Evolutionary conservation across 2,329 filamentous ascomycete genomes (phyloP).

Genomic region (Thielaviopsis musarum): DNA sequence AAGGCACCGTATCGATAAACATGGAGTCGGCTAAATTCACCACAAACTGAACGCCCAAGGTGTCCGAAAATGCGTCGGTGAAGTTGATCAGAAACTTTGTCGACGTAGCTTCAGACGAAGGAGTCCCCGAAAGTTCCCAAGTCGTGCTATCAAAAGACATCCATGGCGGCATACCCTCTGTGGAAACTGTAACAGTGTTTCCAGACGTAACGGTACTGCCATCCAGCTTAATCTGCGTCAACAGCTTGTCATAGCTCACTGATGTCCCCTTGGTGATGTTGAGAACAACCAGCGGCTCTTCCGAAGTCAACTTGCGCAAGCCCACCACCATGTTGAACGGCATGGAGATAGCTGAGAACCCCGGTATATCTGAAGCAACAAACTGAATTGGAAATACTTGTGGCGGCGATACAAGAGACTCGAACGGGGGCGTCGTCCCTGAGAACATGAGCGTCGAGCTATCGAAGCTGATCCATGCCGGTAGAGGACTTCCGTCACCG

Average conservation of each 20-base stretch:
- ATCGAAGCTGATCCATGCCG: slow-evolving; percentile 73
- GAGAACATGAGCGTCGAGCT: slow-evolving; percentile 44
- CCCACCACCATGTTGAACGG: slow-evolving; percentile 58
- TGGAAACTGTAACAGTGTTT: slow-evolving; percentile 37
- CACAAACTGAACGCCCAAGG: slow-evolving; percentile 36
- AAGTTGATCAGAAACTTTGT: slow-evolving; percentile 47
- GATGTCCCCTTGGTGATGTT: slow-evolving; percentile 37
- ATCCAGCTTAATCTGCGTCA: slow-evolving; percentile 39
- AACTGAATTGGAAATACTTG: slow-evolving; percentile 57
- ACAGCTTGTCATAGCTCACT: slow-evolving; percentile 36
- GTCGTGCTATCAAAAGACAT: slow-evolving; percentile 45
- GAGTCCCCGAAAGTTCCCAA: slow-evolving; percentile 46
- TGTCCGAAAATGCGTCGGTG: slow-evolving; percentile 41
- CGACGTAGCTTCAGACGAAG: slow-evolving; percentile 39
- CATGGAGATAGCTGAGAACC: slow-evolving; percentile 51
- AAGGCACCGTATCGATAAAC: slow-evolving; percentile 22
- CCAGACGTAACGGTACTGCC: slow-evolving; percentile 28
- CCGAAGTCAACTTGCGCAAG: slow-evolving; percentile 50
- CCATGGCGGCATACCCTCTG: slow-evolving; percentile 47
- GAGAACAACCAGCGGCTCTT: slow-evolving; percentile 36
- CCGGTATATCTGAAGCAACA: slow-evolving; percentile 63
- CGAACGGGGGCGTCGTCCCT: slow-evolving; percentile 50
- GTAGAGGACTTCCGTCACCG: slow-evolving; percentile 62
- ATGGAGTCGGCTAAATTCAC: slow-evolving; percentile 22
- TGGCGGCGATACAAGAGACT: slow-evolving; percentile 46